Base-by-base conservation (phyloP, 2,329 filamentous ascomycete genomes). In the Sarocladium kiliense region DNA sequence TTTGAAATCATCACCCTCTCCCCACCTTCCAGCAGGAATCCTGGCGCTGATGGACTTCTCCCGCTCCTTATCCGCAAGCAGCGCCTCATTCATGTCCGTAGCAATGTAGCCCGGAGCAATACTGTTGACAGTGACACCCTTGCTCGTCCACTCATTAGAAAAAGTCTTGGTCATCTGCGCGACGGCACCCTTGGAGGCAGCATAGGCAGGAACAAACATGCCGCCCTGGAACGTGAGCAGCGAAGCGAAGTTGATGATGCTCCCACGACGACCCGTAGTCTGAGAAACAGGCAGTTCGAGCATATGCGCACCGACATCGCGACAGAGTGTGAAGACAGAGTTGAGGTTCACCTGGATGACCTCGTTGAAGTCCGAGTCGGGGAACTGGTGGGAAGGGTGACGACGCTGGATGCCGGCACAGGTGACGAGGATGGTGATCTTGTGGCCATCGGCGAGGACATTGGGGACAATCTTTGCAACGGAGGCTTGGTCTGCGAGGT, bases 51-150 rank as follows among this genome's bases (percentile, higher is more conserved):
- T 96, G 64, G 86, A 86, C 60, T 78, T 82, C 58, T 88, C 79
- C 34, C 91, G 76, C 61, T 80, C 81, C 63, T 80, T 71, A 69
- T 96, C 85, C 53, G 85, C 81, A 42, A 96, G 82, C 65, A 97
- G 71, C 2, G 91, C 91, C 61, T 79, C 80, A 68, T 96, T 97
- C 92, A 96, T 96, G 58, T 96, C 91, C n/a, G 91, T 96, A 51
- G 82, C 88, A 63, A 96, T 89, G 70, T 96, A 96, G 0, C 91
- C 91, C 0, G 91, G 91, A 2, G 91, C 91, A 65, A 96, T 89
- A 7, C 88, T 89, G 69, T 96, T 96, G 39, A 96, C 91, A 1
- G 81, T 89, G 58, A 96, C 80, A 2, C 91, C 91, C 64, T 84
- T 80, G n/a, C 76, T 70, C 0, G 86, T 84, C 91, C 91, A 96